Evolutionary conservation across 2,329 filamentous ascomycete genomes (phyloP), one percentile per base, ranked within the genome.

Genomic region (Verticillium alfalfae): DNA sequence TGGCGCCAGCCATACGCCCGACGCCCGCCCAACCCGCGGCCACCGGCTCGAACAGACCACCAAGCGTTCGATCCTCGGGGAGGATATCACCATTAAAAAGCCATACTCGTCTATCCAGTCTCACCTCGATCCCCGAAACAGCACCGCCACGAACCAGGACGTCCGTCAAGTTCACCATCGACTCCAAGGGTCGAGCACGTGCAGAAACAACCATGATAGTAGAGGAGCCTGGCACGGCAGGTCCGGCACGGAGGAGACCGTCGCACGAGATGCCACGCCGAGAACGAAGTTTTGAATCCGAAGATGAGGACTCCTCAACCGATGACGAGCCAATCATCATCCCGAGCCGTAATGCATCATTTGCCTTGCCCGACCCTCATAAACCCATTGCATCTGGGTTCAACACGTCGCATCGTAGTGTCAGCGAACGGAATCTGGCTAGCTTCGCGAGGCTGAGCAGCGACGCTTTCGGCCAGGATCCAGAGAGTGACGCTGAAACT

Each of bases 301-400:
- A 38, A 6, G 36, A 38, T 38, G 81, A 81, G 0, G 81, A 81
- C 2, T 87, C 84, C 1, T 87, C 85, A 0, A 81, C 81, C 4
- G 86, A 89, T 64, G 86, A 88, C 60, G 86, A 88, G 61, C 84
- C 84, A 13, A 88, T 88, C 63, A 80, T 88, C 58, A 85, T 89
- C 45, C 85, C 86, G 36, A 88, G 85, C 69, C 79, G 85, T 54
- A 84, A 80, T 63, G 77, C 78, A 4, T 88, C 85, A 0, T 88
- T 87, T 70, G 81, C 79, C 2, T 72, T 86, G 8, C 84, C 83
- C 0, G 82, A 85, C 60, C 81, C 84, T 0, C 72, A 77, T 36
- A 81, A 79, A 64, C 80, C 82, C 3, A 67, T 73, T 8, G 77
- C 77, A 1, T 78, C 80, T 54, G 78, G 81, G 26, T 80, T 82